Conservation (phyloP, 176 grass and related monocot species). For the Cenchrus americanus region DNA sequence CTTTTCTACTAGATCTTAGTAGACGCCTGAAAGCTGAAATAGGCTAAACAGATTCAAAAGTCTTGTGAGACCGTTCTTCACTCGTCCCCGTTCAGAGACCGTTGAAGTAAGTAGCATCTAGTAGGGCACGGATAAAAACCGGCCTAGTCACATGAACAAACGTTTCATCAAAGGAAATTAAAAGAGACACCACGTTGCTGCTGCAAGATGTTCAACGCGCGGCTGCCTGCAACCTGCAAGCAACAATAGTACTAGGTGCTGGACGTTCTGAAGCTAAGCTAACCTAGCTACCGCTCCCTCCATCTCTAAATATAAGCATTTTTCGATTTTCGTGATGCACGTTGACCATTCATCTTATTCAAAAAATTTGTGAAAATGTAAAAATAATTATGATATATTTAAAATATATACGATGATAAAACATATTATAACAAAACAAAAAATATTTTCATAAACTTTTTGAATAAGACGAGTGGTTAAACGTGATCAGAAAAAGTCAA, state of each 20-base stretch:
- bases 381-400: too few species aligned
- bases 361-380: too few species aligned
- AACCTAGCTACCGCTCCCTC: too few species aligned
- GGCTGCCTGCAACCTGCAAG: not conserved
- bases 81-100: not conserved
- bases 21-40: not conserved
- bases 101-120: not conserved
- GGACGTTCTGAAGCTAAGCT: not conserved
- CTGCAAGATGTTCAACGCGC: not conserved
- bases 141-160: not conserved
- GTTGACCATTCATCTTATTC: too few species aligned
- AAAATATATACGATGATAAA: too few species aligned
- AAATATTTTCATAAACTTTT: too few species aligned
- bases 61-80: not conserved
- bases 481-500: too few species aligned
- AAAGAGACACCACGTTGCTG: not conserved
- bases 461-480: too few species aligned
- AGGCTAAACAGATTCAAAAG: not conserved
- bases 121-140: not conserved
- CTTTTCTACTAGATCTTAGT: not conserved
- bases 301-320: too few species aligned
- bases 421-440: too few species aligned
- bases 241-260: conserved; percentile 11
- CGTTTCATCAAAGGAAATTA: not conserved
- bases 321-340: too few species aligned